Evolutionary conservation across 352 stramenopile genomes (phyloP).

Genomic region (Phytophthora idaei): DNA sequence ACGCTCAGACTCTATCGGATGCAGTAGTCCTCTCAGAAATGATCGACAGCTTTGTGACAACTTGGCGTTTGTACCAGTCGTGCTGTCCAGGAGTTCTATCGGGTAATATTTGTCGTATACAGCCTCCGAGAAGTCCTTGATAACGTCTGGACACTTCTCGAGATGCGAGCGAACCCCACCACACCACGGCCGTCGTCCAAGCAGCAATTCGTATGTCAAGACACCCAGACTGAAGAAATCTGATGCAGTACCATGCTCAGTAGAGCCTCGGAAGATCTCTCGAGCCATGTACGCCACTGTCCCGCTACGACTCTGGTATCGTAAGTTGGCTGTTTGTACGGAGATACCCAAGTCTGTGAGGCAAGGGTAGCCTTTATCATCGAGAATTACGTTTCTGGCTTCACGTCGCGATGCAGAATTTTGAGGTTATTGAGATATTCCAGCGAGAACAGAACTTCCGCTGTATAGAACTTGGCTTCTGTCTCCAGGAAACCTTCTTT

Average conservation of each 20-base stretch:
- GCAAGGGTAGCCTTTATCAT: slow-evolving; percentile 74
- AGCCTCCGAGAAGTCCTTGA: slow-evolving; percentile 35
- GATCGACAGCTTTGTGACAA: slow-evolving; percentile 40
- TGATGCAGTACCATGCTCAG: slow-evolving; percentile 58
- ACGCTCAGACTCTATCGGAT: slow-evolving; percentile 52
- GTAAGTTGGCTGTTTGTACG: slow-evolving; percentile 49
- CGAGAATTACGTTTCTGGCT: slow-evolving; percentile 86
- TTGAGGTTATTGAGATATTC: slow-evolving; percentile 67
- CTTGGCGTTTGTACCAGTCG: slow-evolving; percentile 16
- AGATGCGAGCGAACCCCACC: slow-evolving; percentile 38
- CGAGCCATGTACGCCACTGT: slow-evolving; percentile 77
- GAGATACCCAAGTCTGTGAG: slow-evolving; percentile 81
- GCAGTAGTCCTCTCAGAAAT: slow-evolving; percentile 56
- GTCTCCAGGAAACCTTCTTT: slow-evolving; percentile 63
- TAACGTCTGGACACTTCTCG: slow-evolving; percentile 35
- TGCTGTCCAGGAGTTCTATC: slow-evolving; percentile 45
- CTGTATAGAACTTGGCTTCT: slow-evolving; percentile 65
- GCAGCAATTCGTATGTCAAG: slow-evolving; percentile 59
- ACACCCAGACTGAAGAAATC: slow-evolving; percentile 77
- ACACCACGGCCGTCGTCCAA: slow-evolving; percentile 53
- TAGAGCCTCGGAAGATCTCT: slow-evolving; percentile 60
- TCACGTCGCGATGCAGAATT: slow-evolving; percentile 85
- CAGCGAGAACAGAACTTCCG: slow-evolving; percentile 62
- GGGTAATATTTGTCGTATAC: slow-evolving; percentile 56
- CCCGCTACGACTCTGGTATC: slow-evolving; percentile 60